These are phyloP conservation scores for Fusarium stilboides DNA, from an alignment of 2,329 filamentous ascomycete species.

Conservation along the genomic window DNA sequence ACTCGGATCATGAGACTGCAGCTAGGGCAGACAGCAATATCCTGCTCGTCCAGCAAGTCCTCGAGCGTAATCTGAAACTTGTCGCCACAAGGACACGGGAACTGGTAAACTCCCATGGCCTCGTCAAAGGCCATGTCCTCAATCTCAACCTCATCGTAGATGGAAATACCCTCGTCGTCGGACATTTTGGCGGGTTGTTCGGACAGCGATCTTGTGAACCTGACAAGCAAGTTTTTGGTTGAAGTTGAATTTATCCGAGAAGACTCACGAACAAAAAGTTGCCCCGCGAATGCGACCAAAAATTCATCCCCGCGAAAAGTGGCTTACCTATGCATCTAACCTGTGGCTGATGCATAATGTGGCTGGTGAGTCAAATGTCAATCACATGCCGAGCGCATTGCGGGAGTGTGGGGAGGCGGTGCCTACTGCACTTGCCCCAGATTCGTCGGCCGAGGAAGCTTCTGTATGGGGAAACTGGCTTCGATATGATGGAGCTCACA, in stretches of 20 bases:
- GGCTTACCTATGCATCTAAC: slow-evolving; percentile 22
- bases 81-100: slow-evolving; percentile 97
- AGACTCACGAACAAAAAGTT: slow-evolving; percentile 34
- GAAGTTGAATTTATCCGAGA: slow-evolving; percentile 7
- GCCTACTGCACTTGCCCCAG: slow-evolving; percentile 45
- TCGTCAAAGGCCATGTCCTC: slow-evolving; percentile 97
- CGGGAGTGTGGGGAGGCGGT: slow-evolving; percentile 45
- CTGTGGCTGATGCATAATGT: slow-evolving; percentile 28
- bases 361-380: slow-evolving; percentile 40
- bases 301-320: slow-evolving; percentile 34
- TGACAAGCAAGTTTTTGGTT: slow-evolving; percentile 3
- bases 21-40: slow-evolving; percentile 97
- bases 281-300: slow-evolving; percentile 49
- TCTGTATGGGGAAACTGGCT: slow-evolving; percentile 33
- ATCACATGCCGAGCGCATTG: slow-evolving; percentile 49
- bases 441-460: slow-evolving; percentile 51
- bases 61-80: slow-evolving; percentile 90
- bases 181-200: slow-evolving; percentile 63
- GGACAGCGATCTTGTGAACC: neutral
- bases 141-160: slow-evolving; percentile 99
- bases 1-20: slow-evolving; percentile 97
- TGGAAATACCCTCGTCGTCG: slow-evolving; percentile 75
- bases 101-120: slow-evolving; percentile 89
- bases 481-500: slow-evolving; percentile 34
- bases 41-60: slow-evolving; percentile 89